A percentile compares a stretch with the other conserved stretches of the same genome.
These are phyloP conservation scores for Cryoendolithus antarcticus DNA, from an alignment of 2,329 filamentous ascomycete genomes.

Conservation along the genomic window DNA sequence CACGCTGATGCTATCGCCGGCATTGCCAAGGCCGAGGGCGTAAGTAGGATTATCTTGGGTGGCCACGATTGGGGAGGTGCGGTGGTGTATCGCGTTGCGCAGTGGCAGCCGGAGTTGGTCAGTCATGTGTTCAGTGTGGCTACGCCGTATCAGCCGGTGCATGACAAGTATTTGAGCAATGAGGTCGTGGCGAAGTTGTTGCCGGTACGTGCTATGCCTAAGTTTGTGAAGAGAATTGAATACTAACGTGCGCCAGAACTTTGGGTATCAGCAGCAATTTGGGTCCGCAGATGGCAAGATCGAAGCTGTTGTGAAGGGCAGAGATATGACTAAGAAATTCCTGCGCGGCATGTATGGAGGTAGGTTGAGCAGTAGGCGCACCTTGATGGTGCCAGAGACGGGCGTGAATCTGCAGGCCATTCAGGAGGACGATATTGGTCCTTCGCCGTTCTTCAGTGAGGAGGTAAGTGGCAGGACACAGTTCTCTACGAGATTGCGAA, in stretches of 20 bases:
- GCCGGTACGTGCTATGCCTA: too few species aligned
- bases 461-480: constrained; percentile 35
- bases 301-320: constrained; percentile 36
- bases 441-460: constrained; percentile 47
- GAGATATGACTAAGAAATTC: constrained; percentile 55
- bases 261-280: constrained; percentile 76
- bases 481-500: constrained; percentile 1
- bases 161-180: neutral
- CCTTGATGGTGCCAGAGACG: constrained; percentile 44
- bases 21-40: constrained; percentile 48
- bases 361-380: constrained; percentile 41
- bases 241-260: too few species aligned
- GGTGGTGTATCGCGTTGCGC: constrained; percentile 60
- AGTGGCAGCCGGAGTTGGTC: constrained; percentile 62
- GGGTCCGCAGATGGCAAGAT: constrained; percentile 31
- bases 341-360: constrained; percentile 62
- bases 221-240: too few species aligned
- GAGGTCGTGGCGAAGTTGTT: constrained; percentile 1
- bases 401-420: constrained; percentile 56
- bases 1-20: constrained; percentile 63
- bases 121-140: constrained; percentile 67
- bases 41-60: constrained; percentile 59
- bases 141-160: constrained; percentile 49
- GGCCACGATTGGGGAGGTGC: constrained; percentile 88
- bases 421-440: constrained; percentile 34